A percentile compares a stretch with the other conserved stretches of the same genome.
Evolutionary conservation across 192 early-diverging fungal genomes (phyloP).

Genomic region (Linnemannia exigua): DNA sequence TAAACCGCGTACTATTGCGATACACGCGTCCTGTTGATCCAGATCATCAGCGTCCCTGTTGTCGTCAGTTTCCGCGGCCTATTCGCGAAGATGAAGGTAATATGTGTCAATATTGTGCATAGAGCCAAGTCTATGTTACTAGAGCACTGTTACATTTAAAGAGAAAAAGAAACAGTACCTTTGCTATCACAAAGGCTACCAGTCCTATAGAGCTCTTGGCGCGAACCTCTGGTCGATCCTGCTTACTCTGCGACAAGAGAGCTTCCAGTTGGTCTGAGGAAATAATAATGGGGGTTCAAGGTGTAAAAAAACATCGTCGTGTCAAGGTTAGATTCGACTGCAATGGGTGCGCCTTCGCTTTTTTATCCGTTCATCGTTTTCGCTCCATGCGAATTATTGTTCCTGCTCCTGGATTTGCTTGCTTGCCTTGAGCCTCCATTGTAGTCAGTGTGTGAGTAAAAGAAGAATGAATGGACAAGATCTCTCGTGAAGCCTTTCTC

Average conservation of each 20-base stretch:
- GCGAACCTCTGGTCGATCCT: constrained; percentile 36
- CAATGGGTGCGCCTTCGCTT: neutral
- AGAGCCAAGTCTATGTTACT: neutral
- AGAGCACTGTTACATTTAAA: neutral
- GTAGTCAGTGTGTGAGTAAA: neutral
- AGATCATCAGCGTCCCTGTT: neutral
- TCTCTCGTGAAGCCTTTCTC: neutral
- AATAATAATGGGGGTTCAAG: neutral
- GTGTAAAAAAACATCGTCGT: neutral
- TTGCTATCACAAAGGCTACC: constrained; percentile 16
- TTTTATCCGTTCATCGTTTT: neutral
- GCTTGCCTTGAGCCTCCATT: neutral
- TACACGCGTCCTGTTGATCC: constrained; percentile 21
- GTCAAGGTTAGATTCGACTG: neutral
- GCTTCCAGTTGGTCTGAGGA: constrained; percentile 15
- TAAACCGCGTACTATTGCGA: constrained; percentile 14
- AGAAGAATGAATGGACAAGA: neutral
- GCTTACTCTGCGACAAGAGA: constrained; percentile 24
- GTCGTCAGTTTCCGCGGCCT: neutral
- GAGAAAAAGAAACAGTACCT: neutral
- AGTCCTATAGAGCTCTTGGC: constrained; percentile 42
- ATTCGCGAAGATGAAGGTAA: neutral
- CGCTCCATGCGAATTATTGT: neutral
- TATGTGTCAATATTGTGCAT: neutral
- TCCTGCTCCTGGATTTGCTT: neutral